These are phyloP conservation scores for Tolypocladium pustulatum DNA, from an alignment of 2,329 filamentous ascomycete species.

Conservation along the genomic window DNA sequence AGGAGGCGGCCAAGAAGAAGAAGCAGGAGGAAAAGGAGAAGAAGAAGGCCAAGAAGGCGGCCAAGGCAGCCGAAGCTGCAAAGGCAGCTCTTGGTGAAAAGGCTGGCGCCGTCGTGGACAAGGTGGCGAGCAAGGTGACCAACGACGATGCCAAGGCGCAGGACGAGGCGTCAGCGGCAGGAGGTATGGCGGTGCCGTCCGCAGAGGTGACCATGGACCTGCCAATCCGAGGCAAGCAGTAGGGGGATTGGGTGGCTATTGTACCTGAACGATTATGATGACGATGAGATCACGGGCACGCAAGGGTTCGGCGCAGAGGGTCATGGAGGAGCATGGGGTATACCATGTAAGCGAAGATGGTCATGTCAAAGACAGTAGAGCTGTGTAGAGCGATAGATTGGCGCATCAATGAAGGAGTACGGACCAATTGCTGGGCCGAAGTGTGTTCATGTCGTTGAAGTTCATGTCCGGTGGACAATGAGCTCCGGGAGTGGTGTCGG, in stretches of 20 bases:
- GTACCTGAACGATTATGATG: background rate
- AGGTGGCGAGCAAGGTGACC: background rate
- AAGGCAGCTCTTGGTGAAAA: slow-evolving; percentile 8
- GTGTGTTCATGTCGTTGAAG: background rate
- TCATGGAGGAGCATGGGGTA: background rate
- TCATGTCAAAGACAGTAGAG: background rate
- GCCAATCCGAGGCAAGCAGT: slow-evolving; percentile 11
- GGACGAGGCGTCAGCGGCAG: slow-evolving; percentile 8
- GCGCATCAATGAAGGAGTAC: background rate
- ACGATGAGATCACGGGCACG: background rate
- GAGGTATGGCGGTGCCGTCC: slow-evolving; percentile 6
- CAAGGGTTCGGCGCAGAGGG: background rate
- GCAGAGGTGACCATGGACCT: slow-evolving; percentile 11
- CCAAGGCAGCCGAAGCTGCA: slow-evolving; percentile 22
- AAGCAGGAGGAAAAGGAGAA: slow-evolving; percentile 39
- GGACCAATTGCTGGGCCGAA: background rate
- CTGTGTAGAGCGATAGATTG: background rate
- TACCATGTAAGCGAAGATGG: background rate
- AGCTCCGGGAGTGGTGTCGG: background rate
- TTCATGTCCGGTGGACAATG: background rate
- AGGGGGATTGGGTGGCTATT: background rate
- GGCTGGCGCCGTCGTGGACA: background rate
- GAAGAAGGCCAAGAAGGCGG: slow-evolving; percentile 23
- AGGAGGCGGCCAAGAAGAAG: slow-evolving; percentile 38
- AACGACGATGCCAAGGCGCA: slow-evolving; percentile 6